Base-by-base conservation (phyloP, 371 early-diverging fungal species). In the Gilbertella persicaria region DNA sequence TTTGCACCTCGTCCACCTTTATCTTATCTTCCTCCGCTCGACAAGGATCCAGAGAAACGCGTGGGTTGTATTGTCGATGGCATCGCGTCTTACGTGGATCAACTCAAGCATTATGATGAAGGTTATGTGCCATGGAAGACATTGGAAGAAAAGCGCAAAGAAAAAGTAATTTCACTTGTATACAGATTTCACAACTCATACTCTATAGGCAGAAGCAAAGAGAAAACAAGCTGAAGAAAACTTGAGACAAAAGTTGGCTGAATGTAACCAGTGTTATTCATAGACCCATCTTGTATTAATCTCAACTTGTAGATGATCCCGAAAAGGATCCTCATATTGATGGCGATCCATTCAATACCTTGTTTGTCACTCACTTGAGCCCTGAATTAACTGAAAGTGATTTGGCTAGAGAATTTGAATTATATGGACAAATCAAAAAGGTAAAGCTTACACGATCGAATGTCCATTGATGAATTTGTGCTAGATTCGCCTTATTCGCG, bases 1-100 rank as follows among this genome's bases (percentile, higher is more conserved):
- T 97, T 97, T 73, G 91, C 91, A 6, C 96, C 98, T 28, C 86
- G 98, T 29, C 97, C 98, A 36, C 89, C 92, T 12, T 79, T 93
- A 20, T 71, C 78, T 19, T 80, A 83, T 62, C 59, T 81, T 7
- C 69, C 84, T 35, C 95, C 95, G 16, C 57, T 91, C 42, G 95
- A 94, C 71, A 71, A 79, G 47, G 88, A 87, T 24, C 87, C 87
- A 4, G 83, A 75, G 38, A 69, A 86, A 43, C 79, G 87, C 49
- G 68, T 75, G 5, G 80, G 86, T 5, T 83, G 89, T 16, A 55
- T 58, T 4, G 62, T 93, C 38, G 47, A 76, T 0, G 90, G 93
- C 29, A 69, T 96, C 47, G 87, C 87, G 35, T 66, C 75, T 23
- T 85, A 82, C 52, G 70, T 91, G n/a, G 64, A 77, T 0, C 54